Conservation (phyloP, 2,329 filamentous ascomycete species). For the Teratosphaeria gauchensis region DNA sequence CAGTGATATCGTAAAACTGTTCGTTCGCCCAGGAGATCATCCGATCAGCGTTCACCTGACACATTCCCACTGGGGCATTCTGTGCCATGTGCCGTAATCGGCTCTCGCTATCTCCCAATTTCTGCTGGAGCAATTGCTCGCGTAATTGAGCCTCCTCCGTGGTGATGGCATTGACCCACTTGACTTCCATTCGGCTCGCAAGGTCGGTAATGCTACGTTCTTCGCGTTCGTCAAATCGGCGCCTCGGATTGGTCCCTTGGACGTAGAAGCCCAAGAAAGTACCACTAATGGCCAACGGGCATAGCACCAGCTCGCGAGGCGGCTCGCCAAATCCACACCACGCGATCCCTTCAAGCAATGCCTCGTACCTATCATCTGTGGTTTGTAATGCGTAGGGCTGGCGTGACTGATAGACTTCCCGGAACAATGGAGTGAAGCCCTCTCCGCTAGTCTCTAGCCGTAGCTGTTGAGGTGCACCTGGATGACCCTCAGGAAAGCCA, state of each 20-base stretch:
- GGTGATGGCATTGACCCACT: slow-evolving; percentile 9
- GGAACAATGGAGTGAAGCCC: background rate
- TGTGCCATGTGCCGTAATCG: slow-evolving; percentile 31
- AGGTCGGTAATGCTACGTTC: slow-evolving; percentile 8
- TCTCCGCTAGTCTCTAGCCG: background rate
- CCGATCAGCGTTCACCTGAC: slow-evolving; percentile 21
- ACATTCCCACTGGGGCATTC: slow-evolving; percentile 28
- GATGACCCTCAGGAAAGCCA: background rate
- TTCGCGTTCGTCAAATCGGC: slow-evolving; percentile 9
- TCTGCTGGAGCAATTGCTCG: slow-evolving; percentile 8
- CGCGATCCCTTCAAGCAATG: slow-evolving; percentile 9
- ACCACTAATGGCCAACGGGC: slow-evolving; percentile 6
- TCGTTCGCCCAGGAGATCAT: slow-evolving; percentile 32
- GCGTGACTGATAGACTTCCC: background rate
- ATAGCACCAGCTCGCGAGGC: slow-evolving; percentile 7
- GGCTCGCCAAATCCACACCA: slow-evolving; percentile 16
- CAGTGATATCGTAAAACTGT: slow-evolving; percentile 16
- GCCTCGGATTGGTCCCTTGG: slow-evolving; percentile 15
- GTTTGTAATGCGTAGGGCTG: background rate
- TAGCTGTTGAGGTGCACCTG: background rate
- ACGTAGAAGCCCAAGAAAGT: slow-evolving; percentile 13
- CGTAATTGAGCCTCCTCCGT: slow-evolving; percentile 5
- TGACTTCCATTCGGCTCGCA: slow-evolving; percentile 7
- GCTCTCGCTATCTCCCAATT: slow-evolving; percentile 20
- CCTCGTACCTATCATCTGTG: background rate